Evolutionary conservation across 2,329 filamentous ascomycete genomes (phyloP).

Genomic region (Xylaria sp.): DNA sequence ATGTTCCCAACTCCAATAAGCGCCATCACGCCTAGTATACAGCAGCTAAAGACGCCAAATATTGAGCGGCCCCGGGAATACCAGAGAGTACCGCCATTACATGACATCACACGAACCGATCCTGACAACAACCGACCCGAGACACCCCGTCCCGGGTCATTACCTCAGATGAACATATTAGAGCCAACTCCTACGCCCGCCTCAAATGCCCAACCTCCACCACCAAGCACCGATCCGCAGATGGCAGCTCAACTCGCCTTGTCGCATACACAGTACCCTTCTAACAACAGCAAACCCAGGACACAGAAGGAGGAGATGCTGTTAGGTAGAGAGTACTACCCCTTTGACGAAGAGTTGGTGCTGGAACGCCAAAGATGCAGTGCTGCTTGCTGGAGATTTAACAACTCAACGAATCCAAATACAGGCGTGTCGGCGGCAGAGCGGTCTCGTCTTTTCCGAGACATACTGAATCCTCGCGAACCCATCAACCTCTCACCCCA

Average conservation of each 20-base stretch:
- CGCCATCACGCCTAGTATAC: constrained; percentile 55
- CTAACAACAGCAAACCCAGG: constrained; percentile 52
- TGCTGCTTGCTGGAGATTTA: constrained; percentile 84
- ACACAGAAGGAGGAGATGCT: constrained; percentile 94
- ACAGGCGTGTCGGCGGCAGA: constrained; percentile 76
- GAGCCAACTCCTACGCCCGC: constrained; percentile 63
- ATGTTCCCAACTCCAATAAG: constrained; percentile 72
- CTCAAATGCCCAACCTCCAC: constrained; percentile 51
- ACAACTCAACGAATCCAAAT: constrained; percentile 81
- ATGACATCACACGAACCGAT: constrained; percentile 68
- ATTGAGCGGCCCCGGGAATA: constrained; percentile 64
- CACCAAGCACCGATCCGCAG: constrained; percentile 59
- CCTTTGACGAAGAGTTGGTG: constrained; percentile 80
- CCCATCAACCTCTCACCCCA: constrained; percentile 66
- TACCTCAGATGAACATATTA: constrained; percentile 69
- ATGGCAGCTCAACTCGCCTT: constrained; percentile 69
- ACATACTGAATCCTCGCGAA: constrained; percentile 74
- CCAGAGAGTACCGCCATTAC: constrained; percentile 68
- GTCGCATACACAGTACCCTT: constrained; percentile 64
- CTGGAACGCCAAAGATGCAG: constrained; percentile 88
- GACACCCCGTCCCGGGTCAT: constrained; percentile 61
- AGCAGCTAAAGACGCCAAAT: constrained; percentile 50
- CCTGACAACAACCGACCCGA: constrained; percentile 53
- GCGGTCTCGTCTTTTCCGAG: constrained; percentile 74
- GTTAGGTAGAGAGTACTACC: constrained; percentile 79